phyloP scores from a whole-genome alignment of 495 filamentous ascomycete species.

The Cetradonia linearis region DNA sequence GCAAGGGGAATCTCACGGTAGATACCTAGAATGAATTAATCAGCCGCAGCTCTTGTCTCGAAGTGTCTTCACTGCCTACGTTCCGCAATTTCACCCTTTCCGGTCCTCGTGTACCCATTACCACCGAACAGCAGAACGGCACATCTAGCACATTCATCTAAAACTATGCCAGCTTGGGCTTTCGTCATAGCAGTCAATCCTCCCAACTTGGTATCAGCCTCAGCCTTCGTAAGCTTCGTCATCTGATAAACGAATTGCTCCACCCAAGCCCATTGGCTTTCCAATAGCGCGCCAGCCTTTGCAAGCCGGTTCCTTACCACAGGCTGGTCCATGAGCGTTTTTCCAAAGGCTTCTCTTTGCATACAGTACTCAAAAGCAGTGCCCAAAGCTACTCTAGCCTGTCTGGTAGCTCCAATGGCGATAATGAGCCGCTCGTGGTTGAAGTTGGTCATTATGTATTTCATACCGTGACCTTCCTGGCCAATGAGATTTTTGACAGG shows the following conservation, averaged over 20 bases:
- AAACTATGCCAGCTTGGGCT: constrained; percentile 57
- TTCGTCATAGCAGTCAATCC: constrained; percentile 62
- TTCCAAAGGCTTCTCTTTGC: constrained; percentile 66
- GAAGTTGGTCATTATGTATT: constrained; percentile 74
- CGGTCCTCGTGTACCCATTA: constrained; percentile 57
- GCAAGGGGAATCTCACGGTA: constrained; percentile 54
- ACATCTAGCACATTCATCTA: constrained; percentile 58
- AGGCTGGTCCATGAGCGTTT: constrained; percentile 60
- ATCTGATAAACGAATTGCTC: constrained; percentile 68
- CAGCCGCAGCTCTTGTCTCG: background rate
- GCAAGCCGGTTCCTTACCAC: constrained; percentile 64
- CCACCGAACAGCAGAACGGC: constrained; percentile 64
- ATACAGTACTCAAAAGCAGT: constrained; percentile 58
- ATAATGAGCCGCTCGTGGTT: constrained; percentile 69
- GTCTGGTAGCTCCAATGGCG: constrained; percentile 49
- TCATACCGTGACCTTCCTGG: constrained; percentile 61
- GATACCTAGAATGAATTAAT: constrained; percentile 35
- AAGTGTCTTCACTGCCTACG: constrained; percentile 31
- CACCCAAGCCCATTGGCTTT: constrained; percentile 62
- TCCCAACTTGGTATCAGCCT: constrained; percentile 54
- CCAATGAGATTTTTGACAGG: constrained; percentile 61
- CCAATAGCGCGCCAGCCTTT: constrained; percentile 57
- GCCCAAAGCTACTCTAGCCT: constrained; percentile 53
- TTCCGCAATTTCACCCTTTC: constrained; percentile 62
- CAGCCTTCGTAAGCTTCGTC: constrained; percentile 49